A percentile compares a stretch with the other conserved stretches of the same genome.
phyloP scores from a whole-genome alignment of 2,329 filamentous ascomycete species.

The Calycina marina region DNA sequence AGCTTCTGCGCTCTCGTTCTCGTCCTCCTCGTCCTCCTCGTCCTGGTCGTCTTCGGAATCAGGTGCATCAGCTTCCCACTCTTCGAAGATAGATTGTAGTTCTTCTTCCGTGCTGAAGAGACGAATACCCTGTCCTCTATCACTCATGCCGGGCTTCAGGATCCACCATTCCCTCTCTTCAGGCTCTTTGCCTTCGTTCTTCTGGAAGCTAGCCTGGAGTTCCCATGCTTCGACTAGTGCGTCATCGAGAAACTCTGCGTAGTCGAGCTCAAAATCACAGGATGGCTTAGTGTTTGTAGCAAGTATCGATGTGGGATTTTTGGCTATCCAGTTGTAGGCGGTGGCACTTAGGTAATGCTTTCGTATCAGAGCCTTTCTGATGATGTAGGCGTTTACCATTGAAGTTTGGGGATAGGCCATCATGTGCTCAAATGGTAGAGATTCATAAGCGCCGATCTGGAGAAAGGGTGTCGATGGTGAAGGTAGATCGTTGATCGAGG shows the following conservation, averaged over 20 bases:
- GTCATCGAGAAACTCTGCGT: slow-evolving; percentile 91
- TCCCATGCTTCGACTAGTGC: slow-evolving; percentile 84
- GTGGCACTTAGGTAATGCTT: slow-evolving; percentile 89
- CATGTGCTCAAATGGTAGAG: slow-evolving; percentile 68
- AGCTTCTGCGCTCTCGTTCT: slow-evolving; percentile 27
- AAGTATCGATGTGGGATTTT: slow-evolving; percentile 61
- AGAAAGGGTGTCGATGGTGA: slow-evolving; percentile 27
- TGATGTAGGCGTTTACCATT: slow-evolving; percentile 80
- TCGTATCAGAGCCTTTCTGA: slow-evolving; percentile 88
- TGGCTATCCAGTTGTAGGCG: slow-evolving; percentile 71
- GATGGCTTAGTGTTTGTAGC: slow-evolving; percentile 57
- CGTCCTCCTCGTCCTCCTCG: slow-evolving; percentile 29
- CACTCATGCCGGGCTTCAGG: slow-evolving; percentile 93
- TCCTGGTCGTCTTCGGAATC: slow-evolving; percentile 50
- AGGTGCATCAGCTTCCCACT: slow-evolving; percentile 61
- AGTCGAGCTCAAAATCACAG: slow-evolving; percentile 88
- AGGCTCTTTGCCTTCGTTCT: slow-evolving; percentile 38
- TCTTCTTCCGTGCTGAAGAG: slow-evolving; percentile 77
- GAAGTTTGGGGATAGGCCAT: slow-evolving; percentile 44
- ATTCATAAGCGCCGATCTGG: slow-evolving; percentile 77
- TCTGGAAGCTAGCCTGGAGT: slow-evolving; percentile 59
- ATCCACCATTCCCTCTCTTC: slow-evolving; percentile 79
- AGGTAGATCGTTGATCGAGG: slow-evolving; percentile 26
- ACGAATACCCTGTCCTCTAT: slow-evolving; percentile 82
- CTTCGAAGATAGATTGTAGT: slow-evolving; percentile 77